Conservation (phyloP, 2,329 filamentous ascomycete genomes). For the Hypocreales sp. region DNA sequence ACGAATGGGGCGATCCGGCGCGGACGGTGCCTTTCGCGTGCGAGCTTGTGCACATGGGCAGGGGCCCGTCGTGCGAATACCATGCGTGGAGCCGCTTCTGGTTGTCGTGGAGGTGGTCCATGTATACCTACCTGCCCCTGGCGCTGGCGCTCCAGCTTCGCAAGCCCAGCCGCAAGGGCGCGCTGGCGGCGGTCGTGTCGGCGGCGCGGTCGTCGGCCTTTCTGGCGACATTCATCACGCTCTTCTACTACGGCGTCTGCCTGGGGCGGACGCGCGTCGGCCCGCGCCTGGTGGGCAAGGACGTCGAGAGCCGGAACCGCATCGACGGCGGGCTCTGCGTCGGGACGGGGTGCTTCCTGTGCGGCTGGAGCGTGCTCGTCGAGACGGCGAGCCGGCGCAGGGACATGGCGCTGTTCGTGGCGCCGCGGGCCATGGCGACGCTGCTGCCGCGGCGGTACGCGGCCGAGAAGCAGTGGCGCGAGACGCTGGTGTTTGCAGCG, state of each 20-base stretch:
- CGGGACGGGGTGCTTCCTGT: constrained; percentile 54
- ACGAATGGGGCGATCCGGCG: constrained; percentile 57
- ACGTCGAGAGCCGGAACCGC: constrained; percentile 27
- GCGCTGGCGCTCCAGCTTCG: constrained; percentile 48
- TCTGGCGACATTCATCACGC: constrained; percentile 57
- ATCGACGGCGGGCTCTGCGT: constrained; percentile 55
- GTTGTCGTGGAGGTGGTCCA: constrained; percentile 57
- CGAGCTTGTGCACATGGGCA: constrained; percentile 70
- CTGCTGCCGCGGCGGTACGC: constrained; percentile 56
- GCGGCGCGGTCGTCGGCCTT: constrained; percentile 61
- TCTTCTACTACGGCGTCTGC: constrained; percentile 80
- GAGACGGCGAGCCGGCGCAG: constrained; percentile 51
- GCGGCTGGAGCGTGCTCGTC: constrained; percentile 68
- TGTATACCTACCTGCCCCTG: constrained; percentile 62
- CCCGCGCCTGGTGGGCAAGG: constrained; percentile 46
- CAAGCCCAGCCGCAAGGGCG: constrained; percentile 26
- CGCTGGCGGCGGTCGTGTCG: constrained; percentile 39
- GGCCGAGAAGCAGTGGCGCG: constrained; percentile 47
- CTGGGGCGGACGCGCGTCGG: constrained; percentile 60
- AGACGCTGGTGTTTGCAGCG: constrained; percentile 48
- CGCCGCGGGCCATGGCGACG: constrained; percentile 61
- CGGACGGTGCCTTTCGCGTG: constrained; percentile 61
- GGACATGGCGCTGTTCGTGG: constrained; percentile 69
- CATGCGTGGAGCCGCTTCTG: constrained; percentile 55
- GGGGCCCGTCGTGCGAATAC: constrained; percentile 56